Base-by-base conservation (phyloP, 1,139 yeast species). In the Zygosaccharomyces sapae region DNA sequence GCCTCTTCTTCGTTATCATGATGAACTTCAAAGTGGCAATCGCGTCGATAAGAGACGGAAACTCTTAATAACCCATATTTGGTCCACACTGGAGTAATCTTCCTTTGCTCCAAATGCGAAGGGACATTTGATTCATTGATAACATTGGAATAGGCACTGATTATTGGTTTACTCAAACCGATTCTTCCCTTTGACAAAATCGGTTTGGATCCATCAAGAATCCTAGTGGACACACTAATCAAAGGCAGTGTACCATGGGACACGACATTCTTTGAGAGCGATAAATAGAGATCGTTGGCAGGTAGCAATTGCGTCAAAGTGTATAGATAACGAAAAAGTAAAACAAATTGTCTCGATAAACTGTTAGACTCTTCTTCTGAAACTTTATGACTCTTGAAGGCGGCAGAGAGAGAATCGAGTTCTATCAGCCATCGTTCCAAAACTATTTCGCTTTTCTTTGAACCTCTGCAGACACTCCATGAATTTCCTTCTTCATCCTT, bases 391-490 rank as follows among this genome's bases (percentile, higher is more conserved):
- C 46, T 33, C 54, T 57, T 70, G 44, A 55, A 58, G 40, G 67
- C 65, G 2, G 58, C 48, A 4, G 60, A 55, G 12, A 57, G 59
- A 19, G 67, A 57, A 56, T 83, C 90, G 53, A 89, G 78, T 64
- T 89, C 96, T 33, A 92, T 71, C 22, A 87, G 72, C 98, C 98
- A 92, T 50, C 98, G 74, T 63, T 92, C 98, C 49, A 92, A 69
- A 1, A 92, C 96, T 12, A 92, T 79, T 65, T 90, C 97, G 10
- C 80, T 72, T 58, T 83, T 83, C 60, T 76, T 80, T 2, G 74
- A 73, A 13, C 80, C 79, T 47, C 73, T 74, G 12, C 77, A 71
- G 9, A 80, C 81, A 31, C 73, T 70, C 77, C 79, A 76, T n/a
- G 70, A 55, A 48, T 68, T 69, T 36, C 74, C 73, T 4, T 70